A percentile compares a stretch with the other conserved stretches of the same genome.
Conservation (phyloP, 1,284 basidiomycete species). For the Ustilago shanxiensis region DNA sequence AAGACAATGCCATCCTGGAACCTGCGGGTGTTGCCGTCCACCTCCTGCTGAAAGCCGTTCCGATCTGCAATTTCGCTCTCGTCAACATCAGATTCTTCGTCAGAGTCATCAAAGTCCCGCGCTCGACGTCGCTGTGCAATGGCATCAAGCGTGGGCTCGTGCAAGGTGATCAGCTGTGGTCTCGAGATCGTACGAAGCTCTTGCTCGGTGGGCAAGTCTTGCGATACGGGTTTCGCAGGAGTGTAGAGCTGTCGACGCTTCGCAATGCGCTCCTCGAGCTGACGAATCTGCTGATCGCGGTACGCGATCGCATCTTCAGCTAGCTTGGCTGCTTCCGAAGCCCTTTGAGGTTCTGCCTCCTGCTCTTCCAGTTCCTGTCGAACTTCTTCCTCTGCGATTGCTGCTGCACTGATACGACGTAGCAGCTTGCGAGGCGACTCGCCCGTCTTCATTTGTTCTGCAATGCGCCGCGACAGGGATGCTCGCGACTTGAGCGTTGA, state of each 20-base stretch:
- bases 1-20: constrained; percentile 52
- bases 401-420: constrained; percentile 55
- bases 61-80: constrained; percentile 7
- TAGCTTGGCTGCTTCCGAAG: constrained; percentile 17
- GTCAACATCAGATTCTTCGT: constrained; percentile 26
- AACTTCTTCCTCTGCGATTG: constrained; percentile 54
- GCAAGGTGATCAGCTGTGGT: constrained; percentile 48
- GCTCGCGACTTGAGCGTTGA: constrained; percentile 48
- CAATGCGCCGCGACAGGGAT: constrained; percentile 34
- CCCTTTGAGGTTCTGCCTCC: not conserved
- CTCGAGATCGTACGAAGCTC: constrained; percentile 27
- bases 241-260: constrained; percentile 28
- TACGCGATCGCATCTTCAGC: constrained; percentile 31
- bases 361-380: constrained; percentile 37
- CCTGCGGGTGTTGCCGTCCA: constrained; percentile 31
- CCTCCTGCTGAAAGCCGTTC: not conserved
- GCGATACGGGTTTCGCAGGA: constrained; percentile 14
- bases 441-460: constrained; percentile 21
- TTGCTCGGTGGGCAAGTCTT: not conserved
- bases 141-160: constrained; percentile 42
- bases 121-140: constrained; percentile 10
- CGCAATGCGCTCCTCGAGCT: constrained; percentile 44
- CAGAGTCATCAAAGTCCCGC: not conserved
- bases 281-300: constrained; percentile 47
- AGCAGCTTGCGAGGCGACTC: constrained; percentile 60